Evolutionary conservation across 2,329 filamentous ascomycete genomes (phyloP).

Genomic region (Epichloe aotearoae): DNA sequence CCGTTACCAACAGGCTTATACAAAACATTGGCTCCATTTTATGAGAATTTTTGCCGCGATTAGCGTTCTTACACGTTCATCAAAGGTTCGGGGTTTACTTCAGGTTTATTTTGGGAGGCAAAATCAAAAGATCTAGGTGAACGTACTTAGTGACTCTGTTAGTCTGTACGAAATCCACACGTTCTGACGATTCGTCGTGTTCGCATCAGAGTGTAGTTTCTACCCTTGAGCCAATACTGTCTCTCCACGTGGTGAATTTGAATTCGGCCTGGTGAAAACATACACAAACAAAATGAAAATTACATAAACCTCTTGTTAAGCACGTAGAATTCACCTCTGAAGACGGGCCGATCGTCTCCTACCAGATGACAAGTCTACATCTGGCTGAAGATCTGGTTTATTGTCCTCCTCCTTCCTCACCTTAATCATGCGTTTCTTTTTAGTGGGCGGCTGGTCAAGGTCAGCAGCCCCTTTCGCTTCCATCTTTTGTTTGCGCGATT

Average conservation of each 20-base stretch:
- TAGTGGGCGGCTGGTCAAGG: conserved; percentile 13
- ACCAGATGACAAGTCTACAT: conserved; percentile 3
- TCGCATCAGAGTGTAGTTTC: background rate
- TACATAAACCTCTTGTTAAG: background rate
- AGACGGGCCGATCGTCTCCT: conserved; percentile 9
- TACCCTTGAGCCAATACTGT: background rate
- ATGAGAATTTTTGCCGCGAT: background rate
- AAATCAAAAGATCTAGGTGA: background rate
- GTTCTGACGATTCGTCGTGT: background rate
- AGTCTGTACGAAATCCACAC: background rate
- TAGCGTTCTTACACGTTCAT: background rate
- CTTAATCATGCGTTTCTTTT: conserved; percentile 13
- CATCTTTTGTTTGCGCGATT: conserved; percentile 15
- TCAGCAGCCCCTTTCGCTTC: conserved; percentile 13
- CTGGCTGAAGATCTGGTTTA: conserved; percentile 2
- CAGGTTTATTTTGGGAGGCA: no score
- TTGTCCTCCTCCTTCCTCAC: conserved; percentile 13
- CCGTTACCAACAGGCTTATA: background rate
- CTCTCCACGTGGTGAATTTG: no score
- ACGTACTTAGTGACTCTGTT: background rate
- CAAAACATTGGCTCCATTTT: background rate
- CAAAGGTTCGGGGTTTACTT: background rate
- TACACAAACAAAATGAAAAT: background rate
- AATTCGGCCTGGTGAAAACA: background rate
- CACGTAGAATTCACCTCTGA: background rate